Evolutionary conservation across 164 flowering plant genomes (phyloP), one percentile per base, ranked within the genome.

Genomic region (Echeveria elegans): DNA sequence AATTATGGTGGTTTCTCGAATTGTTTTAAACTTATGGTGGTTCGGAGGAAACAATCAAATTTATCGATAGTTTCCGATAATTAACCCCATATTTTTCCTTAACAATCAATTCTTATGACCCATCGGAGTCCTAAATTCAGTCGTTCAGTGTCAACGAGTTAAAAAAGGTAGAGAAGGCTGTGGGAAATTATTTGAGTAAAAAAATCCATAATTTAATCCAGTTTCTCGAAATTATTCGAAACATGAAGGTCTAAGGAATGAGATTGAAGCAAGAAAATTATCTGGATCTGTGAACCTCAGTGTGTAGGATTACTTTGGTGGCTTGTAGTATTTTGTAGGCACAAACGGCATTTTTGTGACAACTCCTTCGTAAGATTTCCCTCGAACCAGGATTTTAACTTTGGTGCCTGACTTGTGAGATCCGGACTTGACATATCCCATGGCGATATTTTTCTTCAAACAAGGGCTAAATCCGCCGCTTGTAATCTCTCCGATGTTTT

Each of bases 331-430:
- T 70, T 86, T 90, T 16, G 95, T 81, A 3, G 97, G 91, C 12
- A 94, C 96, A 66, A 94, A 94, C 6, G 98, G 98, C 98, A 93
- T 94, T 72, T 94, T 94, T 0, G 97, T 89, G 76, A 94, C 70
- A 31, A 58, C 74, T 6, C 89, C 97, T 36, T 94, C 96, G 38
- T 91, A 86, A n/a, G 85, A 38, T 73, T 94, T 94, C 30, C 96
- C 99, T 70, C 97, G 85, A 31, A 94, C 71, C 21, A 84, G 68
- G 48, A 94, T 75, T 82, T 87, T 94, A 23, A 86, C 81, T 71
- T 88, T 84, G 65, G 96, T 89, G 31, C 93, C 93, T 0, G 83
- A 71, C 82, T 94, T 94, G 78, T 89, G 95, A 45, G 63, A 71
- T 30, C 96, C 96, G 29, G 95, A 89, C 78, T 91, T 91, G 66